Base-by-base conservation (phyloP, 305 asterid species). In the Fraxinus floribunda region DNA sequence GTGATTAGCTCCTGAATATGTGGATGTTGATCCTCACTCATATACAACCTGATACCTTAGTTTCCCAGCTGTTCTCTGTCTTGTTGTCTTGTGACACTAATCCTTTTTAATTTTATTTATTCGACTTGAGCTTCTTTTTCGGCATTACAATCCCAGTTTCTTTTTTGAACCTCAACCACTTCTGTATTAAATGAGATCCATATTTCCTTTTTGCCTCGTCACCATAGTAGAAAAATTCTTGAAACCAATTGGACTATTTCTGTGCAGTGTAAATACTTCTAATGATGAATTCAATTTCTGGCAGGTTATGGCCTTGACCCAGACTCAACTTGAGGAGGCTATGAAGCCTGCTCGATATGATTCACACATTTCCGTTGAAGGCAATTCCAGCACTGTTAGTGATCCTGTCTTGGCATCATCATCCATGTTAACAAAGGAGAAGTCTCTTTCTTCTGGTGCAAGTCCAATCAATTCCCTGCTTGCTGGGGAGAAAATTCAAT, bases 401-500 rank as follows among this genome's bases (percentile, higher is more conserved):
- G 97, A 91, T 79, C 89, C 93, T 83, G 84, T 89, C 73, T 87
- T 92, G 89, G 86, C 91, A 30, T 82, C 93, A 9, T 77, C 96
- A 77, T 88, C 94, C 79, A 85, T 89, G 80, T 84, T 91, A 85
- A 39, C 88, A 7, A 93, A 91, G 86, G 98, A 92, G 76, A 90
- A 91, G 84, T 68, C 95, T 4, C 89, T 89, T 83, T 86, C 97
- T 55, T 89, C 94, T 80, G 89, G 93, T 86, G 89, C 97, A 79
- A 93, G 96, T 80, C 97, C 98, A 84, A 90, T 94, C 82, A 92
- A 89, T 88, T 96, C 99, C 78, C 88, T 97, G 86, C 98, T 94
- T 80, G 97, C 98, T 77, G 98, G 97, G 81, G 98, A 97, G 89
- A 93, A 90, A 87, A 97, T 97, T 82, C 98, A 92, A 89, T 97